phyloP scores from a whole-genome alignment of 257 asterid genomes.

The Nicotiana undulata region DNA sequence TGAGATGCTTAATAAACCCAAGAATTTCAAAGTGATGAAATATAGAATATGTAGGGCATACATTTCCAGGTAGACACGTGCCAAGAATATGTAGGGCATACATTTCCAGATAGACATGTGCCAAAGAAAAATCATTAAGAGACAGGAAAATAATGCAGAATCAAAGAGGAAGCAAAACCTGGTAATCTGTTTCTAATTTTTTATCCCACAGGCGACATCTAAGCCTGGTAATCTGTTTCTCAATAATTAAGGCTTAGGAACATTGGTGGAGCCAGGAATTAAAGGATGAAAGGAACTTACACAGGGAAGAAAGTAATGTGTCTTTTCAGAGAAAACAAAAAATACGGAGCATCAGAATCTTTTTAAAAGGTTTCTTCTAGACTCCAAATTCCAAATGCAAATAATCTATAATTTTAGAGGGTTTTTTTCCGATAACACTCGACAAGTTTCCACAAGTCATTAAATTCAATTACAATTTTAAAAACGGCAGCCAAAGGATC shows the following conservation, averaged over 20 bases:
- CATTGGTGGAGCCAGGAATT: not conserved
- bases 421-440: no score
- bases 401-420: no score
- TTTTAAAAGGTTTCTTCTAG: not conserved
- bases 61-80: not conserved
- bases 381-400: not conserved
- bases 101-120: not conserved
- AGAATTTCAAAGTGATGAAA: not conserved
- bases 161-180: not conserved
- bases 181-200: not conserved
- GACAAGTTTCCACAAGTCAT: not conserved
- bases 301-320: not conserved
- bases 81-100: not conserved
- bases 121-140: not conserved
- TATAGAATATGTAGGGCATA: not conserved
- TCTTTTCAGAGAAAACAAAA: not conserved
- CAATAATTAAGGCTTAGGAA: not conserved
- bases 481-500: not conserved
- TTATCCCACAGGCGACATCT: not conserved
- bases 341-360: not conserved
- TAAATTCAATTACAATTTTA: not conserved
- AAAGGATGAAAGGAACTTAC: not conserved
- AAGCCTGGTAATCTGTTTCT: not conserved
- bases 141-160: not conserved
- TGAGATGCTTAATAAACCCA: not conserved